Evolutionary conservation across 768 basidiomycete genomes (phyloP), one percentile per base, ranked within the genome.

Genomic region (Leccinum uliginosum): DNA sequence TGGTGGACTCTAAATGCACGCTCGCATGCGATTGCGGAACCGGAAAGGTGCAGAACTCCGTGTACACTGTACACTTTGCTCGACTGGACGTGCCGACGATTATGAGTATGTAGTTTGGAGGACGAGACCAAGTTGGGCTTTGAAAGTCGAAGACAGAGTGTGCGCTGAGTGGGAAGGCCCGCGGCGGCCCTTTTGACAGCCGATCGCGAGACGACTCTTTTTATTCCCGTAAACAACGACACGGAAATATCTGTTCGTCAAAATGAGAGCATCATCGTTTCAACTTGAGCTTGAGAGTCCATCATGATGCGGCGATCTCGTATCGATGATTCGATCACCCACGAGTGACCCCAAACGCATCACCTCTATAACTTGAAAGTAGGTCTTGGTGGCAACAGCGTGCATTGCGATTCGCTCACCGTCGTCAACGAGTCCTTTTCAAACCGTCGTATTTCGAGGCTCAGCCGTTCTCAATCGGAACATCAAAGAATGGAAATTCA

Each of bases 401-500:
- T 34, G 4, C 14, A 34, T 34, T 34, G 14, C 32, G 32, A 34
- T 15, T n/a, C n/a, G 8, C 57, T 38, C 49, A 52, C 50, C 55
- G 50, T 54, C 60, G 19, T 12, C 29, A 38, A 14, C 34, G 21
- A 23, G 23, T 46, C 34, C 43, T 44, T 56, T 52, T 40, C 35
- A 58, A 62, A 56, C 26, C 23, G 30, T 44, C 53, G 23, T n/a
- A 19, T 6, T 45, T 45, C 10, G 7, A 19, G 19, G 23, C 6
- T 45, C n/a, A n/a, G 4, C 19, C 30, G 30, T 32, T 11, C 30
- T 32, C 40, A 21, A 27, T 35, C 48, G 21, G 23, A 30, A 30
- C 46, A 24, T 19, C 30, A 35, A 34, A 30, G 11, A 27, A 62
- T 65, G 64, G 64, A 65, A 2, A 9, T 46, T 24, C 55, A 54